These are phyloP conservation scores for Hyaloperonospora brassicae DNA, from an alignment of 352 stramenopile genomes.

Conservation along the genomic window DNA sequence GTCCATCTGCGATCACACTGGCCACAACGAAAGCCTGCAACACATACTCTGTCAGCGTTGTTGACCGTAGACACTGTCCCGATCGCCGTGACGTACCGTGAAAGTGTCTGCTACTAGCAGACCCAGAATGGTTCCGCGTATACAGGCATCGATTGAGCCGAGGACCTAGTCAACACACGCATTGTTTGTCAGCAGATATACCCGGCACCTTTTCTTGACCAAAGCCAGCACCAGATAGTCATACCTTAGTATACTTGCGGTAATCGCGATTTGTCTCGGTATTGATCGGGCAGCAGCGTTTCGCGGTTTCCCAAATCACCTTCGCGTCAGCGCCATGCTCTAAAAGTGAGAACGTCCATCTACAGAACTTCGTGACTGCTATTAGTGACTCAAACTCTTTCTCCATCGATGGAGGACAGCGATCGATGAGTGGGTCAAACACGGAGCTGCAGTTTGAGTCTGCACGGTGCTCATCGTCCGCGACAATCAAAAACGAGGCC, in stretches of 20 bases:
- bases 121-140: slow-evolving; percentile 76
- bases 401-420: slow-evolving; percentile 57
- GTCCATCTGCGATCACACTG: slow-evolving; percentile 63
- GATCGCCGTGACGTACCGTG: slow-evolving; percentile 31
- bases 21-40: slow-evolving; percentile 75
- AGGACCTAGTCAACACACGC: slow-evolving; percentile 37
- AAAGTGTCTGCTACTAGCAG: slow-evolving; percentile 80
- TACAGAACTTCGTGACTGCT: slow-evolving; percentile 77
- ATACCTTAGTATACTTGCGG: slow-evolving; percentile 81
- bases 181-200: slow-evolving; percentile 3
- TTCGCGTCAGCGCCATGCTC: slow-evolving; percentile 81
- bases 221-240: background rate
- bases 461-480: slow-evolving; percentile 45
- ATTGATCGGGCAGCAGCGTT: slow-evolving; percentile 79
- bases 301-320: slow-evolving; percentile 83
- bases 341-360: slow-evolving; percentile 82
- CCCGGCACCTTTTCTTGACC: background rate
- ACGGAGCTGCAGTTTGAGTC: slow-evolving; percentile 7
- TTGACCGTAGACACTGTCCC: background rate
- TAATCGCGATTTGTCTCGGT: slow-evolving; percentile 82
- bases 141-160: slow-evolving; percentile 74
- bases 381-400: slow-evolving; percentile 76
- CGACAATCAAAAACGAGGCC: slow-evolving; percentile 64
- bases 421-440: slow-evolving; percentile 54
- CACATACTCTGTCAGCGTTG: slow-evolving; percentile 6